A percentile compares a stretch with the other conserved stretches of the same genome.
phyloP scores from a whole-genome alignment of 2,329 filamentous ascomycete species.

The Onygenales sp. region DNA sequence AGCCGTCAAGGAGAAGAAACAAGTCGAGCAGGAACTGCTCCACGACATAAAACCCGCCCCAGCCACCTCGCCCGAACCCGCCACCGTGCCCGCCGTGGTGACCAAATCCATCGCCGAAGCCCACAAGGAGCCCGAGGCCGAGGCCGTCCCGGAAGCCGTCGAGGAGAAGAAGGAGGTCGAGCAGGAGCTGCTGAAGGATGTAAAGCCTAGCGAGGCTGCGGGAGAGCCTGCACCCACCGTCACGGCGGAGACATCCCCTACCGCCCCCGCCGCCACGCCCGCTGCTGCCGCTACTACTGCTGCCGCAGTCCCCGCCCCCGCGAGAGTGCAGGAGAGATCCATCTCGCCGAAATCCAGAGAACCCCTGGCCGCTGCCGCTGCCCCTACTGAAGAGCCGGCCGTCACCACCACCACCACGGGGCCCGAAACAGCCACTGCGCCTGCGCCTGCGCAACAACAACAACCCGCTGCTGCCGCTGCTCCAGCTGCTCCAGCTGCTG shows the following conservation, averaged over 20 bases:
- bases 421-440: constrained; percentile 13
- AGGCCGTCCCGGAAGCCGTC: constrained; percentile 58
- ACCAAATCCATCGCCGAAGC: constrained; percentile 40
- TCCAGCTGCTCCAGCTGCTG: constrained; percentile 15
- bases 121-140: constrained; percentile 59
- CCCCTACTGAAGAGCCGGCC: constrained; percentile 9
- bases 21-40: constrained; percentile 12
- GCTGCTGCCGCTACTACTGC: constrained; percentile 4
- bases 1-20: constrained; percentile 43
- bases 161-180: constrained; percentile 67
- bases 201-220: constrained; percentile 25
- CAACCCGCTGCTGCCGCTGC: constrained; percentile 13
- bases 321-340: constrained; percentile 7
- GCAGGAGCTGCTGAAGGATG: constrained; percentile 55
- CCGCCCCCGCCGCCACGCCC: constrained; percentile 24
- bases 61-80: constrained; percentile 10
- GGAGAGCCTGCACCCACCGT: constrained; percentile 27
- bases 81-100: constrained; percentile 34
- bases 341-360: constrained; percentile 17
- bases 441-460: constrained; percentile 4
- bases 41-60: constrained; percentile 5
- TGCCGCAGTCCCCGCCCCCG: constrained; percentile 5
- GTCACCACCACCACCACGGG: constrained; percentile 11
- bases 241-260: constrained; percentile 29
- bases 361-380: constrained; percentile 13